Evolutionary conservation across 306 rosid genomes (phyloP).

Genomic region (Vicia villosa): DNA sequence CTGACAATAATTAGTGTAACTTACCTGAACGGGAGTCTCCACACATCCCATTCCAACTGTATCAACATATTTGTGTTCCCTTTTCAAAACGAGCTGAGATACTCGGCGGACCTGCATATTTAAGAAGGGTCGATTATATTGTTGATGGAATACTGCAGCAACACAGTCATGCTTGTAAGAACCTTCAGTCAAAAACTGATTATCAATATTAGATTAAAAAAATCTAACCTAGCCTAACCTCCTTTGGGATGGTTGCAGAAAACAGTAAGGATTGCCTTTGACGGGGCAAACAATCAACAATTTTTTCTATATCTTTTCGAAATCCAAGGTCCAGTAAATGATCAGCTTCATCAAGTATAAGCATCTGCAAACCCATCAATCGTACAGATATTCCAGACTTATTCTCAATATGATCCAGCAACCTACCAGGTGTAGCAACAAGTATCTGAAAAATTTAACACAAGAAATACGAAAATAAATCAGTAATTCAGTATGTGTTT

Average conservation of each 20-base stretch:
- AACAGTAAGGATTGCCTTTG: slow-evolving; percentile 79
- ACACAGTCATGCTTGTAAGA: slow-evolving; percentile 21
- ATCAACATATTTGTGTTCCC: slow-evolving; percentile 81
- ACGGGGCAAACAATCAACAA: slow-evolving; percentile 95
- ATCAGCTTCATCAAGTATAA: slow-evolving; percentile 94
- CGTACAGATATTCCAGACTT: slow-evolving; percentile 79
- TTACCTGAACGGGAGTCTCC: slow-evolving; percentile 82
- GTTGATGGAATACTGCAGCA: slow-evolving; percentile 33
- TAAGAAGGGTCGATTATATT: slow-evolving; percentile 27
- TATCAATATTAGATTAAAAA: slow-evolving; percentile 3
- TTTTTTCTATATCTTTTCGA: slow-evolving; percentile 86
- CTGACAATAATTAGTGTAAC: slow-evolving; percentile 24
- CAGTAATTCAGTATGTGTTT: slow-evolving; percentile 24
- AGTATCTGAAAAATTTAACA: slow-evolving; percentile 60
- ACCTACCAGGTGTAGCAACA: slow-evolving; percentile 96
- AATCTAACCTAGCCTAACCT: slow-evolving; percentile 69
- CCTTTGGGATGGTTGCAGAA: slow-evolving; percentile 93
- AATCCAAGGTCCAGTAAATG: slow-evolving; percentile 88
- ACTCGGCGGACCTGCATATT: slow-evolving; percentile 75
- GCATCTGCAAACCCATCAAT: slow-evolving; percentile 86
- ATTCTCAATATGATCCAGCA: slow-evolving; percentile 90
- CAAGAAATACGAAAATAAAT: slow-evolving; percentile 17
- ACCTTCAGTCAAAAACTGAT: slow-evolving; percentile 9
- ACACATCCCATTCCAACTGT: slow-evolving; percentile 84
- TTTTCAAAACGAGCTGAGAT: slow-evolving; percentile 91